Percentiles rank a stretch among this genome's conserved stretches.
Evolutionary conservation across 495 filamentous ascomycete species (phyloP).

Genomic region (Tuber magnatum): DNA sequence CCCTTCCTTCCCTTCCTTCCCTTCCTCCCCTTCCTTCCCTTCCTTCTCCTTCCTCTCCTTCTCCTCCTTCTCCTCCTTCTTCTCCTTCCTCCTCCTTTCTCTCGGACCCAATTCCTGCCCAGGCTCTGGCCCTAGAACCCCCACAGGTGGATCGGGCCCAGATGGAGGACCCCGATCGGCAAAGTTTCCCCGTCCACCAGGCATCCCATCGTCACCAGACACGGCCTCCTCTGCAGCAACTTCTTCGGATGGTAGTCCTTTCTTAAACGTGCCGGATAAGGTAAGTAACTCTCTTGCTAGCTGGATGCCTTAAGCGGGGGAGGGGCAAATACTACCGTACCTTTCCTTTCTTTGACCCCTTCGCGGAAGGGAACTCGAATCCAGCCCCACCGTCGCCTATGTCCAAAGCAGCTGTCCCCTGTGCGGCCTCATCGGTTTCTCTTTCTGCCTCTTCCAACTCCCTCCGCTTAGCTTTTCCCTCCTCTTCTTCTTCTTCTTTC

Average conservation of each 20-base stretch:
- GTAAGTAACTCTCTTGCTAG: neutral
- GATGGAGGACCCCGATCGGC: neutral
- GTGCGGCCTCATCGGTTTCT: conserved; percentile 16
- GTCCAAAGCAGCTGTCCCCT: conserved; percentile 4
- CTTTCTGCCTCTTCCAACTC: conserved; percentile 19
- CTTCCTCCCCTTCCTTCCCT: conserved; percentile 3
- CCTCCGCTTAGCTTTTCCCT: conserved; percentile 11
- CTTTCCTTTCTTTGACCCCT: neutral
- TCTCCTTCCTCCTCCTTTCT: conserved; percentile 9
- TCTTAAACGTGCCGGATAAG: neutral
- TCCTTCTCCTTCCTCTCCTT: conserved; percentile 9
- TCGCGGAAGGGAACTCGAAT: neutral
- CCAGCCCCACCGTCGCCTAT: conserved; percentile 3
- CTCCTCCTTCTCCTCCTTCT: neutral
- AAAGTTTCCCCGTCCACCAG: neutral
- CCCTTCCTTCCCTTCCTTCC: too few species aligned
- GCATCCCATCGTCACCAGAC: neutral
- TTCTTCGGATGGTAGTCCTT: neutral
- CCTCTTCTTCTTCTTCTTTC: neutral
- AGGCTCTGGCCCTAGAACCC: conserved; percentile 1
- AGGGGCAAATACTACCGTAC: neutral
- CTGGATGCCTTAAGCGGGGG: neutral
- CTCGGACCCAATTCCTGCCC: conserved; percentile 7
- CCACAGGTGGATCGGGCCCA: neutral
- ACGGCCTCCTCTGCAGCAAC: neutral